A percentile compares a stretch with the other conserved stretches of the same genome.
Evolutionary conservation across 371 early-diverging fungal species (phyloP).

Genomic region (Apophysomyces ossiformis): DNA sequence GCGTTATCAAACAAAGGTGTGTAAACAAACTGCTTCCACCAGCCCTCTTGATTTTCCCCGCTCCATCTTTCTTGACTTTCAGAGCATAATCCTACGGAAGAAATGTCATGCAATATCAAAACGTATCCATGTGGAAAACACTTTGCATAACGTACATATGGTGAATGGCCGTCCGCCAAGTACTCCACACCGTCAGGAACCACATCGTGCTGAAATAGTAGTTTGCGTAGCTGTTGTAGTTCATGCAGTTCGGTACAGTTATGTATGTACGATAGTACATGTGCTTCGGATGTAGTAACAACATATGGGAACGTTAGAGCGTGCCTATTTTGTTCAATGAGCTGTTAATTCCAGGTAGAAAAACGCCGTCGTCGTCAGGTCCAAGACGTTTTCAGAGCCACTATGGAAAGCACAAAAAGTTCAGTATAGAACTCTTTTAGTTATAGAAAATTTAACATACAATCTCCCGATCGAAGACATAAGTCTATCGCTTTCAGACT

Average conservation of each 20-base stretch:
- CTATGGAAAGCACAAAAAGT: not conserved
- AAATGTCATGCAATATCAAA: not conserved
- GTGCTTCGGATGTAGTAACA: not conserved
- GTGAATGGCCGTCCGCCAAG: not conserved
- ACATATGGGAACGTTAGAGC: not conserved
- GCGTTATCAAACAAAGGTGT: conserved; percentile 1
- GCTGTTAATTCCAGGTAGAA: not conserved
- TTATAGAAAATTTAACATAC: not conserved
- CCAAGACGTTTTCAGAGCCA: not conserved
- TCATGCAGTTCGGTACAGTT: not conserved
- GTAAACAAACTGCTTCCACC: conserved; percentile 5
- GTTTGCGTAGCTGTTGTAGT: not conserved
- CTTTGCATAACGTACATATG: conserved; percentile 4
- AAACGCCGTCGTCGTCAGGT: conserved; percentile 1
- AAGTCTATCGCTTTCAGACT: not conserved
- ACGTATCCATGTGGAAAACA: not conserved
- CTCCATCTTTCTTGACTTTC: not conserved
- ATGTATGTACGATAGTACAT: not conserved
- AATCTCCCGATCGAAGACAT: not conserved
- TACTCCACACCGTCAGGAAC: conserved; percentile 5
- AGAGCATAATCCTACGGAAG: not conserved
- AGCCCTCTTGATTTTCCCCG: conserved; percentile 2
- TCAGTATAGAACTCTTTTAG: not conserved
- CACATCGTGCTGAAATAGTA: not conserved
- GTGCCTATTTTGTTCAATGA: not conserved